Evolutionary conservation across 345 rosid species (phyloP), one percentile per base, ranked within the genome.

Genomic region (Abelmoschus esculentus): DNA sequence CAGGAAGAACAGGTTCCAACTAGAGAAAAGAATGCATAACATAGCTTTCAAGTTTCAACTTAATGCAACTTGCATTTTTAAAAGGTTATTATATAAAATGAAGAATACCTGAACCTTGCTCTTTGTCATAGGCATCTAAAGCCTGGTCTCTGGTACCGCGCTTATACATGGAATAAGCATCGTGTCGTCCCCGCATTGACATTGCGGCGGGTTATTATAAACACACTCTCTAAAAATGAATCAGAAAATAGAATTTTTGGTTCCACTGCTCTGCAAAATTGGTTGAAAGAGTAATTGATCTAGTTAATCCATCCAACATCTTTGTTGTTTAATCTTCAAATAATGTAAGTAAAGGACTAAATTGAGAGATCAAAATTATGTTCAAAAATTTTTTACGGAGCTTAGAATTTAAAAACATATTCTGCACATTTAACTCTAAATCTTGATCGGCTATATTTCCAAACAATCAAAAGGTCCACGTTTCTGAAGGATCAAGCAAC

Each of bases 101-200:
- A 32, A 29, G 58, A 71, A 42, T 61, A 89, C 97, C 85, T 59
- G 89, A 75, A 79, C 49, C 73, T 42, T 84, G 89, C 17, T 86
- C 95, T 75, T 77, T 83, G 68, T 88, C 85, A 54, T 77, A 72
- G 31, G 32, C 72, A 73, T 76, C 74, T 42, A 82, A 3, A 22
- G 4, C 46, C 52, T 56, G 54, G 19, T 86, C 96, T 75, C 71
- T 84, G 29, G 86, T 79, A 7, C 83, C 86, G 69, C 91, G 95
- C 82, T 84, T 89, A 72, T 75, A 70, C 68, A 58, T 70, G 28
- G 69, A 64, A 59, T 60, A 57, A 6, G 73, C 62, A 60, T 89
- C 95, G n/a, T 87, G 86, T 62, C 95, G 89, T 47, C 87, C 96
- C 64, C 96, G 86, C 89, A 53, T 53, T 18, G 57, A 9, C 57